These are phyloP conservation scores for Torulaspora pretoriensis DNA, from an alignment of 1,139 yeast species.

Conservation along the genomic window DNA sequence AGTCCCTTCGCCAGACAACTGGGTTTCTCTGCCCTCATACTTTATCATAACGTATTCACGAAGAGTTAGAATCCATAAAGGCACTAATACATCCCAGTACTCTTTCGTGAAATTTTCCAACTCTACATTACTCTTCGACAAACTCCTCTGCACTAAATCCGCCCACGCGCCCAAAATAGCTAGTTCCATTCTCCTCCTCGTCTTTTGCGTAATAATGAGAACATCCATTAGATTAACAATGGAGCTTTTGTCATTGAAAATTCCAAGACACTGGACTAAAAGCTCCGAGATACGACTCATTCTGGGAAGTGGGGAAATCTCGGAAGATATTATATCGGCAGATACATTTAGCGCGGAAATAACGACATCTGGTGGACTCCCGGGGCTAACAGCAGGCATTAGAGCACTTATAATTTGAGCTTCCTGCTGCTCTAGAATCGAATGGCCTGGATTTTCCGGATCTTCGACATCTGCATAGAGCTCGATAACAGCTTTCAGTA, in stretches of 20 bases:
- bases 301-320: slow-evolving; percentile 46
- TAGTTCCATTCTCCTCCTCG: slow-evolving; percentile 60
- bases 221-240: slow-evolving; percentile 41
- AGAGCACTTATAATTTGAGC: slow-evolving; percentile 91
- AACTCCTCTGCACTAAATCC: slow-evolving; percentile 52
- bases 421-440: slow-evolving; percentile 84
- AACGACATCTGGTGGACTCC: slow-evolving; percentile 69
- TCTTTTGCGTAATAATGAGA: slow-evolving; percentile 41
- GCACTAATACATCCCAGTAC: slow-evolving; percentile 57
- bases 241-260: slow-evolving; percentile 36
- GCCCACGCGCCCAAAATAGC: slow-evolving; percentile 91
- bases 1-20: slow-evolving; percentile 28
- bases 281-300: slow-evolving; percentile 63
- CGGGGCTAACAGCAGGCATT: slow-evolving; percentile 79
- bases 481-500: slow-evolving; percentile 58
- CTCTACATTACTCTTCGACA: slow-evolving; percentile 38
- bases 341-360: slow-evolving; percentile 75
- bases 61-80: slow-evolving; percentile 74
- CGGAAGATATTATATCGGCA: slow-evolving; percentile 67
- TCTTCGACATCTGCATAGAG: slow-evolving; percentile 53
- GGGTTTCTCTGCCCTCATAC: slow-evolving; percentile 39
- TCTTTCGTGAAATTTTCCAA: slow-evolving; percentile 48
- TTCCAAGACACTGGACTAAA: slow-evolving; percentile 64
- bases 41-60: slow-evolving; percentile 69
- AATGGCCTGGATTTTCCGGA: slow-evolving; percentile 66